These are phyloP conservation scores for Alnus glutinosa DNA, from an alignment of 306 rosid genomes.

Conservation along the genomic window DNA sequence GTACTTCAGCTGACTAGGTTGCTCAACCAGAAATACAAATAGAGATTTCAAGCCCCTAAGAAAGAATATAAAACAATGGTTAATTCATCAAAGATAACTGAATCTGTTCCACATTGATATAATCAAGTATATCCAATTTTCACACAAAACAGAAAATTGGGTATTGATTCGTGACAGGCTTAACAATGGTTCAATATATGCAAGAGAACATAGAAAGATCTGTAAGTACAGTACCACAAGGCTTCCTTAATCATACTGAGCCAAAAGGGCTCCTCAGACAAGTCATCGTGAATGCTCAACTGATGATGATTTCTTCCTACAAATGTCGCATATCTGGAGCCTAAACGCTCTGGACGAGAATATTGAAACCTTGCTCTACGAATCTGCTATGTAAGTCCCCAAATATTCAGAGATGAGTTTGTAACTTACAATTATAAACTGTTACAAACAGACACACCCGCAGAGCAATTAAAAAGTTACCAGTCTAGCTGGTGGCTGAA, in stretches of 20 bases:
- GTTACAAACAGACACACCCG: not conserved
- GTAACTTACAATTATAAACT: conserved; percentile 1
- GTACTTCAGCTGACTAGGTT: conserved; percentile 87
- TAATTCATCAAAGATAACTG: not conserved
- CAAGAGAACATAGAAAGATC: not conserved
- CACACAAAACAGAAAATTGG: not conserved
- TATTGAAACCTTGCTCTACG: conserved; percentile 10
- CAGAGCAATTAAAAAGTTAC: conserved; percentile 30
- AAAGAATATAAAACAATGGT: conserved; percentile 2
- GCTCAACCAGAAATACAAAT: conserved; percentile 67
- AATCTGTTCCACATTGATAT: conserved; percentile 14
- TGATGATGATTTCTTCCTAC: conserved; percentile 45
- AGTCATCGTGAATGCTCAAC: conserved; percentile 42
- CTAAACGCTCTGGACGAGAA: conserved; percentile 25
- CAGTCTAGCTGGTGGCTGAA: conserved; percentile 31
- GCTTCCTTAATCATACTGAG: conserved; percentile 50
- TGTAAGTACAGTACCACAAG: conserved; percentile 44
- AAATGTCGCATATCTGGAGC: conserved; percentile 32
- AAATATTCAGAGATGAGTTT: conserved; percentile 18
- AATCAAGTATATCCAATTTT: not conserved
- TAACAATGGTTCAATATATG: not conserved
- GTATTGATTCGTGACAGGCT: conserved; percentile 5
- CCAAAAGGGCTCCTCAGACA: conserved; percentile 59
- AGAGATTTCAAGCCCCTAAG: conserved; percentile 60
- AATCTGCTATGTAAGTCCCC: conserved; percentile 40